Base-by-base conservation (phyloP, 495 filamentous ascomycete genomes). In the Hypoxylon perforatum region DNA sequence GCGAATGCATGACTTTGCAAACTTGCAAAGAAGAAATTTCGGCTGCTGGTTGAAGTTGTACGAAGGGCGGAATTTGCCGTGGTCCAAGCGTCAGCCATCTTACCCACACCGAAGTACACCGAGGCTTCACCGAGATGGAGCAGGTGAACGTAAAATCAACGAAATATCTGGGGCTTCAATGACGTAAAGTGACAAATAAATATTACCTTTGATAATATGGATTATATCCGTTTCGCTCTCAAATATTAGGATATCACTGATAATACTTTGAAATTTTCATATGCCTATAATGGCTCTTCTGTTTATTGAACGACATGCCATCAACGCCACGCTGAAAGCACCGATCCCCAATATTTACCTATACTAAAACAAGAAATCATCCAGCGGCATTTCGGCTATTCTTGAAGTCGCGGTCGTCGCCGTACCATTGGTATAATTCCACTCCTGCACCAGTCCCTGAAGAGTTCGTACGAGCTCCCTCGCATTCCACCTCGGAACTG, bases 381-480 rank as follows among this genome's bases (percentile, higher is more conserved):
- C 58, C 49, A 68, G 12, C 15, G 46, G 46, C 45, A 67, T 50
- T 8, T 10, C 47, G 57, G 12, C 55, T 19, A 22, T 23, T 39
- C 25, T 45, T 21, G 50, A 63, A 35, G 41, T 56, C 39, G 36
- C 45, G n/a, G n/a, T n/a, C 54, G 9, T 44, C 44, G 42, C 62
- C 48, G 54, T 33, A 51, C 72, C 65, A 53, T 74, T 61, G 44
- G 30, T 52, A 46, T 75, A 33, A 52, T 67, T 73, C 77, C 78
- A 80, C 7, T 36, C 64, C 23, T 22, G 56, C 14, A 72, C 48
- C 63, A 63, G 51, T 3, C 28, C 66, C 18, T 57, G 30, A 17
- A 76, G 54, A 39, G 23, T 55, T 48, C 53, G 42, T 42, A 75
- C 42, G 33, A 78, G 54, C 30, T 41, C 59, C 42, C 44, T 70